A percentile compares a stretch with the other conserved stretches of the same genome.
Evolutionary conservation across 2,329 filamentous ascomycete genomes (phyloP).

Genomic region (Fusarium oligoseptatum): DNA sequence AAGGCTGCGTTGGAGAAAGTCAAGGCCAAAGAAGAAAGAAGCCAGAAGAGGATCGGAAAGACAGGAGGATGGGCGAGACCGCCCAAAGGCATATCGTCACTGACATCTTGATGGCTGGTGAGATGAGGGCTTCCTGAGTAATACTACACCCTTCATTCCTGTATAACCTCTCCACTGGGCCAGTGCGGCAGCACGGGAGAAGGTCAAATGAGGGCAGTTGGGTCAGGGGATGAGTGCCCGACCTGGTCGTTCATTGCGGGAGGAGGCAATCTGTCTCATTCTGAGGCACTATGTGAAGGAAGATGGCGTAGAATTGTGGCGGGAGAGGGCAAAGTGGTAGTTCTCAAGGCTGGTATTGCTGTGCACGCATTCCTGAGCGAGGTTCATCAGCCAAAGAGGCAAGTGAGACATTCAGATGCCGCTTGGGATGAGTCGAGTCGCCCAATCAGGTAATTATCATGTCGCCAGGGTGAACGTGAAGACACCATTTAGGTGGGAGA

Average conservation of each 20-base stretch:
- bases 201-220: constrained; percentile 21
- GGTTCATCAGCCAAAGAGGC: constrained; percentile 26
- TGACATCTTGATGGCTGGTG: constrained; percentile 49
- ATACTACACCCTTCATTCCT: constrained; percentile 58
- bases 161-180: constrained; percentile 38
- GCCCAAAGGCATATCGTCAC: constrained; percentile 40
- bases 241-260: constrained; percentile 42
- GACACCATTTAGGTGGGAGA: constrained; percentile 12
- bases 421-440: constrained; percentile 9
- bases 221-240: constrained; percentile 25
- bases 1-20: constrained; percentile 19
- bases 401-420: constrained; percentile 43
- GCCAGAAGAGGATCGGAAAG: constrained; percentile 25
- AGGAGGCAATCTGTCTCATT: constrained; percentile 52
- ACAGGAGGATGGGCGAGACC: constrained; percentile 23
- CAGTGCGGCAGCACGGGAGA: constrained; percentile 39
- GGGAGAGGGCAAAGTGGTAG: constrained; percentile 23
- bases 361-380: constrained; percentile 46
- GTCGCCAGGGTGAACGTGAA: constrained; percentile 14
- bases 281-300: constrained; percentile 15
- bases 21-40: constrained; percentile 28
- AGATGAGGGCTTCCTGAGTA: constrained; percentile 30
- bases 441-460: constrained; percentile 8
- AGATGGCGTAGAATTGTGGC: constrained; percentile 28
- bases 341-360: constrained; percentile 35